Percentiles rank a stretch among this genome's conserved stretches.
These are phyloP conservation scores for Cordyceps fumosorosea DNA, from an alignment of 2,329 filamentous ascomycete genomes.

Conservation along the genomic window DNA sequence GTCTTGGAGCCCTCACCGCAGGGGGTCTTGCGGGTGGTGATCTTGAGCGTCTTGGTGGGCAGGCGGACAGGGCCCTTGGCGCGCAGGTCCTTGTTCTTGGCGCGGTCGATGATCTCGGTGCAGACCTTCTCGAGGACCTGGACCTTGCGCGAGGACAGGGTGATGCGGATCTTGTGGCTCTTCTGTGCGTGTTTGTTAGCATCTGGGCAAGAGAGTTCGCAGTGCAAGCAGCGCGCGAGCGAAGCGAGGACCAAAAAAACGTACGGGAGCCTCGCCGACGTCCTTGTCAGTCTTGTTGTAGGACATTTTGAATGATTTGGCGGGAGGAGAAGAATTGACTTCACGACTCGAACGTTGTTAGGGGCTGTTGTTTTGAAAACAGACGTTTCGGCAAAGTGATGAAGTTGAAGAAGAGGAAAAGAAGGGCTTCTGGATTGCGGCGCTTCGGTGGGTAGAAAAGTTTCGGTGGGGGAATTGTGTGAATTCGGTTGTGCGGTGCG, in stretches of 20 bases:
- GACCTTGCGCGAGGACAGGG: slow-evolving; percentile 91
- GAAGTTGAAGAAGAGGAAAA: slow-evolving; percentile 34
- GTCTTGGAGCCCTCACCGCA: slow-evolving; percentile 99
- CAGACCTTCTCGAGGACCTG: slow-evolving; percentile 96
- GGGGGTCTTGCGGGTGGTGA: slow-evolving; percentile 98
- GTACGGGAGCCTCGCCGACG: slow-evolving; percentile 77
- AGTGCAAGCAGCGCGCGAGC: neutral
- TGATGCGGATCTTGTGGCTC: slow-evolving; percentile 98
- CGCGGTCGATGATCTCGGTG: slow-evolving; percentile 95
- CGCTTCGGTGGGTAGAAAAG: neutral
- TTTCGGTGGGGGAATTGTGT: slow-evolving; percentile 11
- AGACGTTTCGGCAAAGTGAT: slow-evolving; percentile 73
- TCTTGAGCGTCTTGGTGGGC: slow-evolving; percentile 93
- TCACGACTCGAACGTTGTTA: slow-evolving; percentile 70
- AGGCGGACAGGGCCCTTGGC: slow-evolving; percentile 98
- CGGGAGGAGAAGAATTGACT: slow-evolving; percentile 28
- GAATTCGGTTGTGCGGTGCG: slow-evolving; percentile 12
- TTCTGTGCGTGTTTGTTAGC: slow-evolving; percentile 46
- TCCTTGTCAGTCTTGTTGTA: slow-evolving; percentile 95
- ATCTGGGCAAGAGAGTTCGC: no score
- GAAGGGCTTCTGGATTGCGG: neutral
- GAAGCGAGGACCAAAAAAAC: slow-evolving; percentile 26
- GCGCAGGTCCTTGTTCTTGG: slow-evolving; percentile 95
- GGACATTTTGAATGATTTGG: slow-evolving; percentile 61
- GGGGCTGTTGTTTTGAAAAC: slow-evolving; percentile 17